Evolutionary conservation across 495 filamentous ascomycete genomes (phyloP).

Genomic region (Penicillium lagena): DNA sequence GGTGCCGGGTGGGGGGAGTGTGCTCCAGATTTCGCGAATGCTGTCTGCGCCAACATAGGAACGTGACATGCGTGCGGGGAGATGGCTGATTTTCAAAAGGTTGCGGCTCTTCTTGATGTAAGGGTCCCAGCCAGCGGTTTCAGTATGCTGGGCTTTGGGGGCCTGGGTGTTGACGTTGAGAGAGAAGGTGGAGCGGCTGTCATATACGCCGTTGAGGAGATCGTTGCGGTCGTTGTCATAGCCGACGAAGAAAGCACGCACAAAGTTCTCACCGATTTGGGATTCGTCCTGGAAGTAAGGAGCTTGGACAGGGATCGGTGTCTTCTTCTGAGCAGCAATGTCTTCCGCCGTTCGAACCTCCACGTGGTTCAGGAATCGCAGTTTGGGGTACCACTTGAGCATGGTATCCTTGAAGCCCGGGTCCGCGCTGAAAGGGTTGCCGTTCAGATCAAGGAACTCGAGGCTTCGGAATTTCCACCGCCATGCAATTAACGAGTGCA

Average conservation of each 20-base stretch:
- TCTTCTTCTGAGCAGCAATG: conserved; percentile 45
- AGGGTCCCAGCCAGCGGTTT: conserved; percentile 53
- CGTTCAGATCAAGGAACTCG: conserved; percentile 69
- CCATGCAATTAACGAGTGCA: conserved; percentile 58
- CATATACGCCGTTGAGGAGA: conserved; percentile 66
- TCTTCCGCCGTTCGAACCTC: conserved; percentile 67
- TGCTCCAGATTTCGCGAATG: conserved; percentile 63
- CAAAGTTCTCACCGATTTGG: conserved; percentile 66
- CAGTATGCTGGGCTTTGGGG: conserved; percentile 41
- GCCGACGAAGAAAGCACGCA: conserved; percentile 64
- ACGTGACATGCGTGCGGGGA: conserved; percentile 54
- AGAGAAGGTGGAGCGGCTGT: conserved; percentile 71
- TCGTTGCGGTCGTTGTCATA: conserved; percentile 67
- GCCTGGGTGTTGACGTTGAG: conserved; percentile 62
- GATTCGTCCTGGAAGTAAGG: conserved; percentile 71
- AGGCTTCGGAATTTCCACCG: conserved; percentile 68
- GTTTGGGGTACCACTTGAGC: conserved; percentile 70
- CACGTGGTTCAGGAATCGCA: conserved; percentile 64
- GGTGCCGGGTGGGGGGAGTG: conserved; percentile 72
- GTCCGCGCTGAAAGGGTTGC: conserved; percentile 63
- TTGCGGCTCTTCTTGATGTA: conserved; percentile 83
- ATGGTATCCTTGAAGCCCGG: conserved; percentile 63
- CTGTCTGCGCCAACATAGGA: conserved; percentile 54
- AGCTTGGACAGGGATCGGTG: conserved; percentile 61
- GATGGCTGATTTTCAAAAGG: conserved; percentile 59